phyloP scores from a whole-genome alignment of 306 rosid genomes.

The Cucurbita moschata region DNA sequence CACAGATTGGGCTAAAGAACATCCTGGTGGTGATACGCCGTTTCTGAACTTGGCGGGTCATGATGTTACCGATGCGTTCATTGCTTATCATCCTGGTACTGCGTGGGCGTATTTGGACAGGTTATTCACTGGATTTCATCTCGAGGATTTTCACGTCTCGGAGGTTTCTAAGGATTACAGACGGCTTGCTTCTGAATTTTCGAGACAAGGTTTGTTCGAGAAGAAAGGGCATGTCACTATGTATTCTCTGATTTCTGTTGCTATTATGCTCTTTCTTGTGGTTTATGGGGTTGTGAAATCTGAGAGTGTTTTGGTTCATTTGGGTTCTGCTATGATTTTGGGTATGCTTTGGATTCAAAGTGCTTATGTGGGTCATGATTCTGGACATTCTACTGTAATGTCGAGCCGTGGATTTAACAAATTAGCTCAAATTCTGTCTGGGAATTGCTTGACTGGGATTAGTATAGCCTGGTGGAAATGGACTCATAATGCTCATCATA shows the following conservation, averaged over 20 bases:
- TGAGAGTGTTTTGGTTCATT: constrained; percentile 22
- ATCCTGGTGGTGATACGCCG: constrained; percentile 19
- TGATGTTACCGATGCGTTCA: constrained; percentile 26
- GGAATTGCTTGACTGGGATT: constrained; percentile 26
- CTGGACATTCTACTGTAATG: constrained; percentile 23
- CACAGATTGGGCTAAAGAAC: constrained; percentile 20
- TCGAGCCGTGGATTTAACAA: constrained; percentile 9
- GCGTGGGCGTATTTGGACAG: constrained; percentile 20
- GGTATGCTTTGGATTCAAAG: constrained; percentile 21
- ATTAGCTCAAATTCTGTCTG: constrained; percentile 17
- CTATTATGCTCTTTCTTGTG: constrained; percentile 1
- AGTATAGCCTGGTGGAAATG: constrained; percentile 41
- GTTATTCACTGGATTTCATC: constrained; percentile 15
- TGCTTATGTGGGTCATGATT: constrained; percentile 28
- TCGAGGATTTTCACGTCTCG: constrained; percentile 14
- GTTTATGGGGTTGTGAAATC: constrained; percentile 21
- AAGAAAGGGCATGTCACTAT: constrained; percentile 22
- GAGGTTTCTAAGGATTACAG: constrained; percentile 23
- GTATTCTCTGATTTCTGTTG: constrained; percentile 3
- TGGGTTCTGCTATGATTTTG: constrained; percentile 13
- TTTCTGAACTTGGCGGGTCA: constrained; percentile 14
- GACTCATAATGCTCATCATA: constrained; percentile 32
- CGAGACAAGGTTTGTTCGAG: constrained; percentile 22
- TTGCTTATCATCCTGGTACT: constrained; percentile 21
- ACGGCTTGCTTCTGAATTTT: constrained; percentile 7